Evolutionary conservation across 2,329 filamentous ascomycete genomes (phyloP).

Genomic region (Coniochaeta prunicola): DNA sequence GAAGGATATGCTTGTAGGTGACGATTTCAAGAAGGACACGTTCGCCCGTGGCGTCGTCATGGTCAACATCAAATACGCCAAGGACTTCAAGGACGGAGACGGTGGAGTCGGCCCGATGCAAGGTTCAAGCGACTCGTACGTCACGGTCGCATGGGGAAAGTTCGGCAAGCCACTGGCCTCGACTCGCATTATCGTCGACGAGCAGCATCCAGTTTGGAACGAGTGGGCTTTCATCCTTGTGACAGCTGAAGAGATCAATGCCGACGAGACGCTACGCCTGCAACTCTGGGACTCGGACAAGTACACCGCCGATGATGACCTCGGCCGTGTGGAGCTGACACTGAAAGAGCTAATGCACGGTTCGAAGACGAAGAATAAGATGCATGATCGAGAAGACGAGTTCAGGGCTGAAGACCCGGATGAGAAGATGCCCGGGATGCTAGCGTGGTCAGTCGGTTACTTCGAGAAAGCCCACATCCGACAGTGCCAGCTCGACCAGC

Average conservation of each 20-base stretch:
- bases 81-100: slow-evolving; percentile 67
- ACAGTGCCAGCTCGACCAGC: slow-evolving; percentile 51
- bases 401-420: slow-evolving; percentile 58
- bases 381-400: slow-evolving; percentile 56
- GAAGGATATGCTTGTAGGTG: slow-evolving; percentile 70
- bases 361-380: slow-evolving; percentile 50
- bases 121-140: slow-evolving; percentile 62
- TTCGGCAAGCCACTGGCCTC: slow-evolving; percentile 63
- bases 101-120: slow-evolving; percentile 51
- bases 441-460: slow-evolving; percentile 66
- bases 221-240: slow-evolving; percentile 65
- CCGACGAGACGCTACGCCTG: slow-evolving; percentile 59
- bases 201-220: slow-evolving; percentile 64
- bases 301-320: slow-evolving; percentile 64
- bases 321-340: slow-evolving; percentile 64
- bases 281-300: slow-evolving; percentile 74
- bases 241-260: slow-evolving; percentile 63
- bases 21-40: slow-evolving; percentile 74
- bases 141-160: slow-evolving; percentile 70
- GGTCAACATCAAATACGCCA: slow-evolving; percentile 58
- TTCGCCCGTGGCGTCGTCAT: slow-evolving; percentile 56
- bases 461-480: slow-evolving; percentile 61
- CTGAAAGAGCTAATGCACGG: slow-evolving; percentile 58
- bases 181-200: slow-evolving; percentile 56
- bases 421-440: slow-evolving; percentile 60